phyloP scores from a whole-genome alignment of 495 filamentous ascomycete genomes.

The Rhypophila decipiens region DNA sequence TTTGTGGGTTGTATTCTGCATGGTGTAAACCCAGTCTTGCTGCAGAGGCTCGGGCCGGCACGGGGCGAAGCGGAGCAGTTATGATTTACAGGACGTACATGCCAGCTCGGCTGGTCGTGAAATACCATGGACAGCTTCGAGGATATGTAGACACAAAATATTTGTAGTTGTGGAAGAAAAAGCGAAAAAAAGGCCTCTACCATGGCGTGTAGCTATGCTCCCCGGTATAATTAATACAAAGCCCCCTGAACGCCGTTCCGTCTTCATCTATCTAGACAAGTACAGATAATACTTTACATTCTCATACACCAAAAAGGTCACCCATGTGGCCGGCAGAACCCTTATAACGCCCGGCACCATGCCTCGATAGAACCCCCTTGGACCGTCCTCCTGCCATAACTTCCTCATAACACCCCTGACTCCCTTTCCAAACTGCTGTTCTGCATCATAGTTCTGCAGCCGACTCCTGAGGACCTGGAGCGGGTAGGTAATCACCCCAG shows the following conservation, averaged over 20 bases:
- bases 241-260: neutral
- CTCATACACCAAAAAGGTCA: slow-evolving; percentile 98
- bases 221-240: neutral
- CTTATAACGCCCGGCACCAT: slow-evolving; percentile 80
- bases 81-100: no score
- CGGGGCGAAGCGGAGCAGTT: no score
- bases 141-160: no score
- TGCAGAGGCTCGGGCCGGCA: neutral
- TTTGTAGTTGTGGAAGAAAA: neutral
- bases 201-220: neutral
- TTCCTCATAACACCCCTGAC: slow-evolving; percentile 62
- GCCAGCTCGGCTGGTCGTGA: no score
- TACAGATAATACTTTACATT: slow-evolving; percentile 67
- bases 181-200: neutral
- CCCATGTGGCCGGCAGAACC: slow-evolving; percentile 90
- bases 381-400: slow-evolving; percentile 73
- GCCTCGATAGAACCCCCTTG: slow-evolving; percentile 86
- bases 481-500: slow-evolving; percentile 82
- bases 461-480: slow-evolving; percentile 86
- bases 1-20: neutral
- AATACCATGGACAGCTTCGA: no score
- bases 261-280: neutral
- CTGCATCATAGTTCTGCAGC: slow-evolving; percentile 81
- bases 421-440: slow-evolving; percentile 58
- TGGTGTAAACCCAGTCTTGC: neutral